phyloP scores from a whole-genome alignment of 1,284 basidiomycete species.

The Peniophora sp. region DNA sequence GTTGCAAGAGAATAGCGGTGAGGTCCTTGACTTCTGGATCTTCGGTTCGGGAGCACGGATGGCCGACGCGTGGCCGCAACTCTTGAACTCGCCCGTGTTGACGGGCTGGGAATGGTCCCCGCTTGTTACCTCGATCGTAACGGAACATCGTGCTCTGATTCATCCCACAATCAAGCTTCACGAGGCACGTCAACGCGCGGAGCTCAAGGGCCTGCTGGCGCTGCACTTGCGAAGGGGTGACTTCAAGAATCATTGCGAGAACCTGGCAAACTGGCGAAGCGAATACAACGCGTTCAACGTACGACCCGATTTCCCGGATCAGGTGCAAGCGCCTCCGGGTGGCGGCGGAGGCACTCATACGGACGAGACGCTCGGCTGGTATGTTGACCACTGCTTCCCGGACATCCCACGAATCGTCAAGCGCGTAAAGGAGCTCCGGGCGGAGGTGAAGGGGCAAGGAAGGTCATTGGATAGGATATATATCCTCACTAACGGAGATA shows the following conservation, averaged over 20 bases:
- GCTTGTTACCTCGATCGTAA: slow-evolving; percentile 43
- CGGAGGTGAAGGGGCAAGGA: slow-evolving; percentile 9
- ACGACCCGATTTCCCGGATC: slow-evolving; percentile 40
- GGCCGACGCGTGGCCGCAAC: not conserved
- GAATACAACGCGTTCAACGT: slow-evolving; percentile 54
- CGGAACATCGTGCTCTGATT: slow-evolving; percentile 40
- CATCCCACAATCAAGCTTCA: slow-evolving; percentile 22
- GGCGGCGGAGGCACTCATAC: not conserved
- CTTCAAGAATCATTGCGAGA: slow-evolving; percentile 51
- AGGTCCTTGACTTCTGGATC: slow-evolving; percentile 31
- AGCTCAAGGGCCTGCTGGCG: not conserved
- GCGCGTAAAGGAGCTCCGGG: slow-evolving; percentile 30
- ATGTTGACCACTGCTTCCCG: slow-evolving; percentile 53
- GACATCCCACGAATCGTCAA: slow-evolving; percentile 42
- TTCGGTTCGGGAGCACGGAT: not conserved
- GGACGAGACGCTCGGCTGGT: slow-evolving; percentile 26
- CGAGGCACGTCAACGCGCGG: slow-evolving; percentile 12
- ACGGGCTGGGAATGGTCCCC: slow-evolving; percentile 51
- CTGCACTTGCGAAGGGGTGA: slow-evolving; percentile 65
- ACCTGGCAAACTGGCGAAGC: slow-evolving; percentile 41
- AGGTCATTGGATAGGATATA: slow-evolving; percentile 38
- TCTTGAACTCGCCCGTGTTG: slow-evolving; percentile 39
- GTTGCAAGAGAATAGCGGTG: slow-evolving; percentile 30
- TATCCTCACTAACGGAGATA: slow-evolving; percentile 57
- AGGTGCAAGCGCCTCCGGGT: slow-evolving; percentile 30